A percentile compares a stretch with the other conserved stretches of the same genome.
Evolutionary conservation across 2,329 filamentous ascomycete species (phyloP).

Genomic region (Botryotinia narcissicola): DNA sequence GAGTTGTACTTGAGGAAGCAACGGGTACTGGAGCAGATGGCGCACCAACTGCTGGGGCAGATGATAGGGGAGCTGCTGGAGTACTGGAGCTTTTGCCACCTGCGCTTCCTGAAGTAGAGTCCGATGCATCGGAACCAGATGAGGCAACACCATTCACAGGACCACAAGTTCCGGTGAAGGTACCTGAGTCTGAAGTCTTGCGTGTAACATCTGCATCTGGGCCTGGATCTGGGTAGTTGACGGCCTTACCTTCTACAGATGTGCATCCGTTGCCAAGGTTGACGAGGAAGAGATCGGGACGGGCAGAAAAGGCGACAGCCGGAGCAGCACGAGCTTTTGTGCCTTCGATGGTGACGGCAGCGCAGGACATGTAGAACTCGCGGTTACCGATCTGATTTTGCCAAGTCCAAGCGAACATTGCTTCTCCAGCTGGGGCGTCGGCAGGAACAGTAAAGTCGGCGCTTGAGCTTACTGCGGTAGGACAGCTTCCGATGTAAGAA

Average conservation of each 20-base stretch:
- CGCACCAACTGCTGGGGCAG: not conserved
- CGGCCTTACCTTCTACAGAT: slow-evolving; percentile 48
- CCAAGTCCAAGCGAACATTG: slow-evolving; percentile 50
- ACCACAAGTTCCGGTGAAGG: slow-evolving; percentile 31
- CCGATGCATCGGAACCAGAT: slow-evolving; percentile 17
- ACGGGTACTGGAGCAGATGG: not conserved
- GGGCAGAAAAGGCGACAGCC: slow-evolving; percentile 42
- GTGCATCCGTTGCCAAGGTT: slow-evolving; percentile 53
- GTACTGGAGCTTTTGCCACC: no score
- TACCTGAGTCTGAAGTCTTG: slow-evolving; percentile 19
- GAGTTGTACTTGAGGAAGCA: not conserved
- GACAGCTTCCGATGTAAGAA: slow-evolving; percentile 40
- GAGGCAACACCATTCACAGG: slow-evolving; percentile 28
- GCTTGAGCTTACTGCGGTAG: not conserved
- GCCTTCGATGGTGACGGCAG: slow-evolving; percentile 50
- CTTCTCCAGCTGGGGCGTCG: slow-evolving; percentile 23
- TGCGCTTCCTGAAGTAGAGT: not conserved
- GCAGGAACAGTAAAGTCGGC: slow-evolving; percentile 15
- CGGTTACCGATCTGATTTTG: slow-evolving; percentile 59
- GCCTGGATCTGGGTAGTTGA: slow-evolving; percentile 56
- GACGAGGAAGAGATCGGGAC: slow-evolving; percentile 58
- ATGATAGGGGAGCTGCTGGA: not conserved
- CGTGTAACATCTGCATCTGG: slow-evolving; percentile 39
- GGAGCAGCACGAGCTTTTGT: slow-evolving; percentile 23
- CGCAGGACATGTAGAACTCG: slow-evolving; percentile 69